These are phyloP conservation scores for Stephania yunnanensis DNA, from an alignment of 164 flowering plant genomes.

Conservation along the genomic window DNA sequence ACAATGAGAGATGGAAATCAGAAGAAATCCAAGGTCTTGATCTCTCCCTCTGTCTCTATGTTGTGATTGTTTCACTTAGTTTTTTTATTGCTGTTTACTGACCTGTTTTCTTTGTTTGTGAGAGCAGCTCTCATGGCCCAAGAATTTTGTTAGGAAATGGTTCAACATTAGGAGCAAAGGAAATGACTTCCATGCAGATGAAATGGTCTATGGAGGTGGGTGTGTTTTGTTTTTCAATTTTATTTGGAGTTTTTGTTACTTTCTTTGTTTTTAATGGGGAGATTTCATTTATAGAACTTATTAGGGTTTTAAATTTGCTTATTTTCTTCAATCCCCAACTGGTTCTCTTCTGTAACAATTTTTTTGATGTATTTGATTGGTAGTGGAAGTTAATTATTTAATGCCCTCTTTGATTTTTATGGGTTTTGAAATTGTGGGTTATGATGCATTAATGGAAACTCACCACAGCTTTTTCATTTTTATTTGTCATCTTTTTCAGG, in stretches of 20 bases:
- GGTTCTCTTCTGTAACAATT: constrained; percentile 7
- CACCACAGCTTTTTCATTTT: constrained; percentile 10
- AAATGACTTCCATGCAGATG: constrained; percentile 74
- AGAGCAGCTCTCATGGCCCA: constrained; percentile 78
- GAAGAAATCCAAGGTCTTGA: constrained; percentile 69
- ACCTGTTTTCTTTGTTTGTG: background rate
- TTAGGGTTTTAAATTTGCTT: background rate
- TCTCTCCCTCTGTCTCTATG: constrained; percentile 1
- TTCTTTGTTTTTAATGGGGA: background rate
- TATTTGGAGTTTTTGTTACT: background rate
- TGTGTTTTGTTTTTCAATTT: background rate
- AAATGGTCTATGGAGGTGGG: constrained; percentile 45
- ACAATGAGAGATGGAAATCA: constrained; percentile 89
- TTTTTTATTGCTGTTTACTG: constrained; percentile 2
- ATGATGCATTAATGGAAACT: constrained; percentile 14
- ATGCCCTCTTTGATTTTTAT: constrained; percentile 7
- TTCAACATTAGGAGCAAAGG: constrained; percentile 81
- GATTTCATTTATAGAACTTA: background rate
- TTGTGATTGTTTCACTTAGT: constrained; percentile 3
- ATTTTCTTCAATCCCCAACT: background rate
- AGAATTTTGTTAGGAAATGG: constrained; percentile 76
- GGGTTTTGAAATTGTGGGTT: constrained; percentile 9
- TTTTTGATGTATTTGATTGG: constrained; percentile 1
- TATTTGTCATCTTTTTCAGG: constrained; percentile 43
- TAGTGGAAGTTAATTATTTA: background rate